Conservation (phyloP, 78 protist species). For the Dictyostelium firmibasis region DNA sequence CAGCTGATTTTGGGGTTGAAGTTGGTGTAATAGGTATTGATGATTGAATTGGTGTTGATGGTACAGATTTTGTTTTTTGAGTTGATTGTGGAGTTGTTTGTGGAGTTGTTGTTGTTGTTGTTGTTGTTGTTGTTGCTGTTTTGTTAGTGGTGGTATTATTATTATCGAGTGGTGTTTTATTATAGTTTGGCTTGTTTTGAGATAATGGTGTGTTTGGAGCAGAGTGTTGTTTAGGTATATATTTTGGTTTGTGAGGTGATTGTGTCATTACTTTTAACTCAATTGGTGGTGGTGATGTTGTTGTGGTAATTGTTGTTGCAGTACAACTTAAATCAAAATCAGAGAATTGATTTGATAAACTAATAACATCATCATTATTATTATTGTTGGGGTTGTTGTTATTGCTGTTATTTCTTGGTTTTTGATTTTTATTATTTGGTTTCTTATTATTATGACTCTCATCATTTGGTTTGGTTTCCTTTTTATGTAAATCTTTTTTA, state of each 20-base stretch:
- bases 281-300: background rate
- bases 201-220: background rate
- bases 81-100: background rate
- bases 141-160: background rate
- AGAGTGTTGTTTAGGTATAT: background rate
- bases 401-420: background rate
- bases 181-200: background rate
- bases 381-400: background rate
- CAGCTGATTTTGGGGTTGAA: background rate
- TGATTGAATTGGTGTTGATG: background rate
- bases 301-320: background rate
- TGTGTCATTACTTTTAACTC: background rate
- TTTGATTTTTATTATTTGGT: background rate
- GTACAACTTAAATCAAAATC: background rate
- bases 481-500: background rate
- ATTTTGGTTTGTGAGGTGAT: background rate
- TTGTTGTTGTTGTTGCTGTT: background rate
- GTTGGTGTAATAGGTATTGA: background rate
- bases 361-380: background rate
- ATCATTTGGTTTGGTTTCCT: background rate
- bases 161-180: background rate
- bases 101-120: background rate
- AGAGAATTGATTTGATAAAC: conserved; percentile 17
- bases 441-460: background rate
- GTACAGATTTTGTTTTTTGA: background rate